Conservation (phyloP, 2,329 filamentous ascomycete genomes). For the Pyrenophora tritici-repentis region DNA sequence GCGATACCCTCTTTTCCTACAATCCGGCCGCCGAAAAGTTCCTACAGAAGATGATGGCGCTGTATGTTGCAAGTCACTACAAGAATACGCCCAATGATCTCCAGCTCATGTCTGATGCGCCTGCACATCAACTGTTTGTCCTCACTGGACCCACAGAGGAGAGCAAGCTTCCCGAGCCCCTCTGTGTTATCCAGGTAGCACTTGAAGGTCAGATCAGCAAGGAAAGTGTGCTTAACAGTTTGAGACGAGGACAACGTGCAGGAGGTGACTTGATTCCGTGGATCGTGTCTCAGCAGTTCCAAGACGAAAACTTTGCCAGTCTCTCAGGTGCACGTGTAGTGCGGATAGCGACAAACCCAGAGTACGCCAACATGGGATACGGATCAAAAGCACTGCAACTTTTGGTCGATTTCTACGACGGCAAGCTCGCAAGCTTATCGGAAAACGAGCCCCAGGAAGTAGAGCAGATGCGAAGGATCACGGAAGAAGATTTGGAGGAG, state of each 20-base stretch:
- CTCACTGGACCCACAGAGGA: constrained; percentile 83
- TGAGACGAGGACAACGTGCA: constrained; percentile 86
- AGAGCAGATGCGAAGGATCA: constrained; percentile 73
- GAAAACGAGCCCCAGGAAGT: constrained; percentile 66
- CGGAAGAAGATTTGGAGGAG: constrained; percentile 78
- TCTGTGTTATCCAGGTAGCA: constrained; percentile 92
- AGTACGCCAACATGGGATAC: constrained; percentile 92
- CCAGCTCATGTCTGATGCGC: constrained; percentile 98
- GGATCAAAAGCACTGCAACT: constrained; percentile 86
- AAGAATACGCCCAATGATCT: constrained; percentile 98
- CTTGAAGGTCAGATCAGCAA: constrained; percentile 94
- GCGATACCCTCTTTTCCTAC: constrained; percentile 97
- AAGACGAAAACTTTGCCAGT: constrained; percentile 93
- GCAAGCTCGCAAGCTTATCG: constrained; percentile 82
- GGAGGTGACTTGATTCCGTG: constrained; percentile 95
- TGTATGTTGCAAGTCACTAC: constrained; percentile 97
- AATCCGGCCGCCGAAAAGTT: constrained; percentile 97
- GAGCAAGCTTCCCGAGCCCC: constrained; percentile 82
- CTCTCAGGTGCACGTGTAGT: constrained; percentile 91
- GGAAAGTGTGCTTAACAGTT: constrained; percentile 85
- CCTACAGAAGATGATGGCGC: constrained; percentile 94
- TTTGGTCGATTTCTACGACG: constrained; percentile 90
- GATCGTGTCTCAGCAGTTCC: constrained; percentile 97
- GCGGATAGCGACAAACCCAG: constrained; percentile 93
- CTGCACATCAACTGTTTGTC: constrained; percentile 94